Percentiles rank a stretch among this genome's conserved stretches.
Evolutionary conservation across 2,329 filamentous ascomycete species (phyloP).

Genomic region (Lachnellula hyalina): DNA sequence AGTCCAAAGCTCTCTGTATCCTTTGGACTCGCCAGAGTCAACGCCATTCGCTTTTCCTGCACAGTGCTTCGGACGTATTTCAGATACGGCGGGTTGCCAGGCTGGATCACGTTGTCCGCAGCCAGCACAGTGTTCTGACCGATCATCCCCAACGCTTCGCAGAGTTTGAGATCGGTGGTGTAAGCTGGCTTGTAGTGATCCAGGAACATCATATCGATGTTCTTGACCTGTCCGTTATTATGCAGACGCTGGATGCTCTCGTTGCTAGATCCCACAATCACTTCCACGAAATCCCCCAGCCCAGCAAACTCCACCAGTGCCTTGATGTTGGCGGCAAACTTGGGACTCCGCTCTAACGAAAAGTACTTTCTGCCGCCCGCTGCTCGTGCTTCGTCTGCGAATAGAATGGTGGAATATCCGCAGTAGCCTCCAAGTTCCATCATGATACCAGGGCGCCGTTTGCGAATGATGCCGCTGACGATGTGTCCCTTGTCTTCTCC

Average conservation of each 20-base stretch:
- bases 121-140: slow-evolving; percentile 56
- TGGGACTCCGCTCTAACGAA: slow-evolving; percentile 67
- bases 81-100: slow-evolving; percentile 65
- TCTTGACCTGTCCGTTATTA: slow-evolving; percentile 32
- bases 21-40: slow-evolving; percentile 43
- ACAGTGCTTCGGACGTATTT: slow-evolving; percentile 64
- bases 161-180: slow-evolving; percentile 67
- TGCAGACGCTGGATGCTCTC: slow-evolving; percentile 59
- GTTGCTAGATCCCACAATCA: slow-evolving; percentile 65
- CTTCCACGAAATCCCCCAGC: slow-evolving; percentile 62
- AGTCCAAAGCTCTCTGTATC: slow-evolving; percentile 33
- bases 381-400: slow-evolving; percentile 59
- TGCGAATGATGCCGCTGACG: slow-evolving; percentile 61
- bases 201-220: slow-evolving; percentile 48
- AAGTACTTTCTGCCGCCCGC: slow-evolving; percentile 62
- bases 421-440: slow-evolving; percentile 78
- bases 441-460: slow-evolving; percentile 63
- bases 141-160: slow-evolving; percentile 64
- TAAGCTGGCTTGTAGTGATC: slow-evolving; percentile 80
- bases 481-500: slow-evolving; percentile 70
- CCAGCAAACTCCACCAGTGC: slow-evolving; percentile 70
- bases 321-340: slow-evolving; percentile 65
- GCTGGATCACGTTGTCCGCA: slow-evolving; percentile 67
- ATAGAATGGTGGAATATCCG: slow-evolving; percentile 75
- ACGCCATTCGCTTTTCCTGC: slow-evolving; percentile 49